Percentiles rank a stretch among this genome's conserved stretches.
These are phyloP conservation scores for Breynia disticha DNA, from an alignment of 441 rosid species.

Conservation along the genomic window DNA sequence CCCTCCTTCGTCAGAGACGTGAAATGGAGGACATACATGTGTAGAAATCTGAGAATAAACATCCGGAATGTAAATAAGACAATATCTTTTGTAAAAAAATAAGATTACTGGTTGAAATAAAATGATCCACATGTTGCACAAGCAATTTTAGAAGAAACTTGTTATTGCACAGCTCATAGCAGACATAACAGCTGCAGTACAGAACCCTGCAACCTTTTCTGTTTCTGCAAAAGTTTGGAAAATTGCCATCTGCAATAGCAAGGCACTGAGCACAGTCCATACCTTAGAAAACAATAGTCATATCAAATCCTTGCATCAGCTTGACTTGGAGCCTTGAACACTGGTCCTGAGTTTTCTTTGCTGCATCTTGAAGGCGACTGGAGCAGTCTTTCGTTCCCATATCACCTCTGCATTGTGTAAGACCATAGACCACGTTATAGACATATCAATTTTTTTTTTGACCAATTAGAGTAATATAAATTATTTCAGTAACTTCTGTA, in stretches of 20 bases:
- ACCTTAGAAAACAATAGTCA: slow-evolving; percentile 59
- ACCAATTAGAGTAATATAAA: too few relatives aligned
- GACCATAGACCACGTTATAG: slow-evolving; percentile 66
- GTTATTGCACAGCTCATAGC: slow-evolving; percentile 45
- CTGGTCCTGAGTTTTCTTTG: slow-evolving; percentile 33
- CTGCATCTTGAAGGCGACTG: slow-evolving; percentile 50
- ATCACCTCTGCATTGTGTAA: slow-evolving; percentile 75
- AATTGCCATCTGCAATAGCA: slow-evolving; percentile 47
- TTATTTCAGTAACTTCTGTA: too few relatives aligned
- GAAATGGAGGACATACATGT: slow-evolving; percentile 3
- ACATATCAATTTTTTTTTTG: too few relatives aligned
- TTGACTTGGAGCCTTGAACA: slow-evolving; percentile 50
- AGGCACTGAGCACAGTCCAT: slow-evolving; percentile 69
- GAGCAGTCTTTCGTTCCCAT: slow-evolving; percentile 42
- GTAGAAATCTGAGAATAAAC: slow-evolving; percentile 1
- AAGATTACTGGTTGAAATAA: too few relatives aligned
- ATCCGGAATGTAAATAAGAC: too few relatives aligned
- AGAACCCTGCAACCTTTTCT: slow-evolving; percentile 59
- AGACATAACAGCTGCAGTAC: slow-evolving; percentile 57
- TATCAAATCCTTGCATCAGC: slow-evolving; percentile 61
- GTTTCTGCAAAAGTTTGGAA: slow-evolving; percentile 35
- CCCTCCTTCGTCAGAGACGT: not conserved
- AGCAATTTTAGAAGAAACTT: too few relatives aligned
- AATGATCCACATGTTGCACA: too few relatives aligned
- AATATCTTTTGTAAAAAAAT: too few relatives aligned